Percentiles rank a stretch among this genome's conserved stretches.
These are phyloP conservation scores for Thelonectria rubi DNA, from an alignment of 2,329 filamentous ascomycete genomes.

Conservation along the genomic window DNA sequence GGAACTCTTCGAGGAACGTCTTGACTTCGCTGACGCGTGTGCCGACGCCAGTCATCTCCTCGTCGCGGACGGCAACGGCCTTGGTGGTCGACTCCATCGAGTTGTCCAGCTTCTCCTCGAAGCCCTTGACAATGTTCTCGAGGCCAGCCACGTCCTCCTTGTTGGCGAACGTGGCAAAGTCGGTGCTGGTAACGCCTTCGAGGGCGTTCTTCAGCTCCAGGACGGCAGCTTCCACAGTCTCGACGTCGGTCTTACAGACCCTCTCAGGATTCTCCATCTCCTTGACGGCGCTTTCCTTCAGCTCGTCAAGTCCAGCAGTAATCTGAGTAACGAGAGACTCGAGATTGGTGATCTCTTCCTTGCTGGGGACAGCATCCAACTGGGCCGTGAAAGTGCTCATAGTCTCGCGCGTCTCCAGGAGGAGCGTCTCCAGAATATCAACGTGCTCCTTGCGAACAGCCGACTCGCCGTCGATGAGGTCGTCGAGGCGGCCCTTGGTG, in stretches of 20 bases:
- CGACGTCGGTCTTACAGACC: constrained; percentile 83
- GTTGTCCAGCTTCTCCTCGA: constrained; percentile 72
- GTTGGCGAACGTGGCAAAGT: constrained; percentile 74
- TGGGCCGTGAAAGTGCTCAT: constrained; percentile 73
- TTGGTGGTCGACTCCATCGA: constrained; percentile 80
- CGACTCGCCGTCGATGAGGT: constrained; percentile 77
- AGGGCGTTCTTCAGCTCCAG: constrained; percentile 85
- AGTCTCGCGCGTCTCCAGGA: constrained; percentile 79
- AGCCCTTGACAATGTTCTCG: constrained; percentile 74
- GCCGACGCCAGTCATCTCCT: constrained; percentile 80
- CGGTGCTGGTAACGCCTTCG: constrained; percentile 74
- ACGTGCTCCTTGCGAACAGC: constrained; percentile 73
- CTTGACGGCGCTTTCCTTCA: constrained; percentile 66
- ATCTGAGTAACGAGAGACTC: constrained; percentile 84
- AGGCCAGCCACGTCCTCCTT: constrained; percentile 76
- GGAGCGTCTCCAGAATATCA: constrained; percentile 69
- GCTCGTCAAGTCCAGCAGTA: constrained; percentile 78
- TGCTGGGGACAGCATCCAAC: constrained; percentile 75
- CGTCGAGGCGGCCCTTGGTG: constrained; percentile 87
- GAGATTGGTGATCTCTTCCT: constrained; percentile 80
- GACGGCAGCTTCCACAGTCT: constrained; percentile 81
- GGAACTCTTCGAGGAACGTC: constrained; percentile 78
- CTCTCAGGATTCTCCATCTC: constrained; percentile 67
- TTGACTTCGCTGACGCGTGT: constrained; percentile 84
- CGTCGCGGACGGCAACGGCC: constrained; percentile 83